Evolutionary conservation across 106 monocot species (phyloP), one percentile per base, ranked within the genome.

Genomic region (Dendrobium huoshanense): DNA sequence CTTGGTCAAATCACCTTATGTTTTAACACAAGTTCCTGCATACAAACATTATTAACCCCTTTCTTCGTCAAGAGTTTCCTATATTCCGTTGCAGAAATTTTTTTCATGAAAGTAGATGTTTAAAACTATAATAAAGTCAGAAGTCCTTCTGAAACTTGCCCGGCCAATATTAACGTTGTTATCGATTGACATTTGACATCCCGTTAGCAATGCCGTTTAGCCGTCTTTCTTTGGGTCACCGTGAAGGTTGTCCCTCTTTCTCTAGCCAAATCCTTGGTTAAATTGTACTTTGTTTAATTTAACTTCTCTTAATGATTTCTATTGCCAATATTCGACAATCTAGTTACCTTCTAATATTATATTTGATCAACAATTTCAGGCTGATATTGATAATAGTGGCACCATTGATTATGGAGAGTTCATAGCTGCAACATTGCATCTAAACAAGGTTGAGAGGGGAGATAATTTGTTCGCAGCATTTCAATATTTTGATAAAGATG

Each of bases 401-500:
- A 90, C 87, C 20, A 86, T 92, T 65, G 92, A 90, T 79, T 90
- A 92, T 83, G 89, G 89, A 49, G 92, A 92, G 79, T 92, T 92
- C 76, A 79, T 92, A 75, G 92, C 92, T 79, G 92, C 92, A 67
- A 92, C 92, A 4, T 59, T 92, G 78, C 85, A 92, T 85, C 78
- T 88, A 73, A 92, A 90, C 81, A 92, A 92, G 64, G 74, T 88
- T 41, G 89, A 90, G 55, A 90, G 88, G 77, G 92, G 90, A 56
- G 92, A 92, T 61, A 88, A 92, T 51, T 75, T 92, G 25, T 88
- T 90, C 81, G 86, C 92, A 58, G 89, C 92, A 55, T 92, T 92
- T 77, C 90, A 89, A 84, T 92, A 90, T 78, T 92, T 92, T 79
- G 92, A 92, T 61, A 92, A 92, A 86, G 92, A 92, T 77, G 90